Percentiles rank a stretch among this genome's conserved stretches.
These are phyloP conservation scores for Aspergillus indologenus DNA, from an alignment of 495 filamentous ascomycete genomes.

Conservation along the genomic window DNA sequence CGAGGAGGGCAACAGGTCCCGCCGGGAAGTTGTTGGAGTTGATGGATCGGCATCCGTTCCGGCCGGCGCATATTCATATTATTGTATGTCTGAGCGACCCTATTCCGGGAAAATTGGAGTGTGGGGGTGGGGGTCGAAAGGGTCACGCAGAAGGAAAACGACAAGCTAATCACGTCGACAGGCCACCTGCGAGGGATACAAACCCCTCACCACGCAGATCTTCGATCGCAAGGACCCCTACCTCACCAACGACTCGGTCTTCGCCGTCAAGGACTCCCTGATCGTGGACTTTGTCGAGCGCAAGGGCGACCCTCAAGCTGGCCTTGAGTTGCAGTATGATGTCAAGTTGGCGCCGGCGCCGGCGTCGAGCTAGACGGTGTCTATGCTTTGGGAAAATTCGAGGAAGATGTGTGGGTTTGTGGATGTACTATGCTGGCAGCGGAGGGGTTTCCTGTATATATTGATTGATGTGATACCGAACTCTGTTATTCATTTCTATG, in stretches of 20 bases:
- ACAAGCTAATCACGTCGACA: slow-evolving; percentile 26
- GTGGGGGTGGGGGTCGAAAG: too few relatives aligned
- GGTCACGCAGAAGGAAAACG: background rate
- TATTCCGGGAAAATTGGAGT: too few relatives aligned
- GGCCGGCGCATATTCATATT: slow-evolving; percentile 83
- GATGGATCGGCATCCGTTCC: slow-evolving; percentile 73
- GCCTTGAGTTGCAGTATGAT: slow-evolving; percentile 61
- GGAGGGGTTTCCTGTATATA: background rate
- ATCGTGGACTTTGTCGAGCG: slow-evolving; percentile 62
- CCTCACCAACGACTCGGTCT: slow-evolving; percentile 64
- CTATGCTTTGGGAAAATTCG: background rate
- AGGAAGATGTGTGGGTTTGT: background rate
- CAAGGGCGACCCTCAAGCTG: slow-evolving; percentile 59
- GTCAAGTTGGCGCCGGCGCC: slow-evolving; percentile 36
- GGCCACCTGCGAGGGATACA: slow-evolving; percentile 46
- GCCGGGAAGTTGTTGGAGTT: slow-evolving; percentile 46
- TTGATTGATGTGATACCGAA: slow-evolving; percentile 7
- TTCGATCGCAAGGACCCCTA: slow-evolving; percentile 66
- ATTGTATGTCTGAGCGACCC: slow-evolving; percentile 65
- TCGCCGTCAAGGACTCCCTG: slow-evolving; percentile 74
- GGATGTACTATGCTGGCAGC: background rate
- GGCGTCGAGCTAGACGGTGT: background rate
- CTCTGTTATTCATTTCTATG: background rate
- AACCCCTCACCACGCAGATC: slow-evolving; percentile 67
- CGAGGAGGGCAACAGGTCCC: slow-evolving; percentile 26